These are phyloP conservation scores for Tritrichomonas foetus DNA, from an alignment of 208 protist species.

Conservation along the genomic window DNA sequence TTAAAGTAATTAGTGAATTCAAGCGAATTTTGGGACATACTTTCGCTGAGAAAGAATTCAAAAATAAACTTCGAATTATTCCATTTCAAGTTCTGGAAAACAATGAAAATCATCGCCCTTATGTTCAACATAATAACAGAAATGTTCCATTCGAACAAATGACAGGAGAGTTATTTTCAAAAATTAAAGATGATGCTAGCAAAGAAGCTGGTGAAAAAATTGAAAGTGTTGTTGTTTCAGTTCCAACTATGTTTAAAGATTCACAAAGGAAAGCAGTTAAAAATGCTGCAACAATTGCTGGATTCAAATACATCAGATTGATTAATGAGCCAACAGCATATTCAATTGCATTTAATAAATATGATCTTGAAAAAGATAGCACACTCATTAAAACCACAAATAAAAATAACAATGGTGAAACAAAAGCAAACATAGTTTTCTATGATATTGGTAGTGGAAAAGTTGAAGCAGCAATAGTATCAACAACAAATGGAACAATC, in stretches of 20 bases:
- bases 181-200: slow-evolving; percentile 85
- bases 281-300: slow-evolving; percentile 76
- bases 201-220: slow-evolving; percentile 77
- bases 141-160: neutral
- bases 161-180: slow-evolving; percentile 42
- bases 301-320: slow-evolving; percentile 91
- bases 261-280: slow-evolving; percentile 78
- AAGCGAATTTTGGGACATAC: slow-evolving; percentile 76
- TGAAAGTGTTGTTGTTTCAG: slow-evolving; percentile 82
- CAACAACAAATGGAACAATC: no score
- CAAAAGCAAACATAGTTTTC: no score
- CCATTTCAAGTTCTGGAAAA: no score
- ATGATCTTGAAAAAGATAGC: no score
- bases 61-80: neutral
- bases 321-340: slow-evolving; percentile 99
- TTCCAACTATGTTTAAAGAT: slow-evolving; percentile 94
- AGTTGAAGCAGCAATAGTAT: no score
- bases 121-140: neutral
- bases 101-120: neutral
- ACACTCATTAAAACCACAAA: no score
- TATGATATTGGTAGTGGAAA: no score
- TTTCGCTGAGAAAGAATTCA: slow-evolving; percentile 72
- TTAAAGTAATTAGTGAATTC: slow-evolving; percentile 72
- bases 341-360: no score
- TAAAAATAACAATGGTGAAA: no score